phyloP scores from a whole-genome alignment of 306 rosid species.

The Castanea crenata region DNA sequence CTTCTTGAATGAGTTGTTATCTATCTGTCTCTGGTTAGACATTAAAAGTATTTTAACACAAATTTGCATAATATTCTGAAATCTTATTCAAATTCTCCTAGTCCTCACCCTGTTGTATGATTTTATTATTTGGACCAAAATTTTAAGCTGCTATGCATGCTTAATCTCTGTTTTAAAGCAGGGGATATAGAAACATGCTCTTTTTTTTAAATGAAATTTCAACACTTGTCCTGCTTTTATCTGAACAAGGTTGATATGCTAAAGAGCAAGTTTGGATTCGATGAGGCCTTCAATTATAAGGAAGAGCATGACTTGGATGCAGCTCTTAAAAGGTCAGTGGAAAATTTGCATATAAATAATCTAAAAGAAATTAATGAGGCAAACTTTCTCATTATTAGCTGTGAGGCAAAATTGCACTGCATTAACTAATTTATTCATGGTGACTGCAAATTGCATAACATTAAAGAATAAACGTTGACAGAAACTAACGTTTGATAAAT shows the following conservation, averaged over 20 bases:
- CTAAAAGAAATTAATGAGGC: background rate
- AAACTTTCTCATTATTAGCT: background rate
- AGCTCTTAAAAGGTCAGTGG: constrained; percentile 17
- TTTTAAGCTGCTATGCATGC: background rate
- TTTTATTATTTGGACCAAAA: background rate
- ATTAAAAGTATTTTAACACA: background rate
- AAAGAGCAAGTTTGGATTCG: constrained; percentile 25
- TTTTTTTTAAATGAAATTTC: background rate
- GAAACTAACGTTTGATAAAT: background rate
- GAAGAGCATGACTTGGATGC: constrained; percentile 22
- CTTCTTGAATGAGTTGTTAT: background rate
- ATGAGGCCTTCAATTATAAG: constrained; percentile 26
- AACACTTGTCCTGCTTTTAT: background rate
- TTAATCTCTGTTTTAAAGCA: background rate
- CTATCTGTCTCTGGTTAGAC: background rate
- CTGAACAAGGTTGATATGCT: constrained; percentile 18
- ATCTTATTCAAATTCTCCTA: background rate
- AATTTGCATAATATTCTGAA: background rate
- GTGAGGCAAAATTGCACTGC: no score
- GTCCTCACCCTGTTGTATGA: background rate
- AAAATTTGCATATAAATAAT: background rate
- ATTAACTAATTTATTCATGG: no score
- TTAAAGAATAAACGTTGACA: no score
- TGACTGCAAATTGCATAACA: no score
- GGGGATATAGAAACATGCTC: background rate